Evolutionary conservation across 2,329 filamentous ascomycete species (phyloP).

Genomic region (Fusarium sp.): DNA sequence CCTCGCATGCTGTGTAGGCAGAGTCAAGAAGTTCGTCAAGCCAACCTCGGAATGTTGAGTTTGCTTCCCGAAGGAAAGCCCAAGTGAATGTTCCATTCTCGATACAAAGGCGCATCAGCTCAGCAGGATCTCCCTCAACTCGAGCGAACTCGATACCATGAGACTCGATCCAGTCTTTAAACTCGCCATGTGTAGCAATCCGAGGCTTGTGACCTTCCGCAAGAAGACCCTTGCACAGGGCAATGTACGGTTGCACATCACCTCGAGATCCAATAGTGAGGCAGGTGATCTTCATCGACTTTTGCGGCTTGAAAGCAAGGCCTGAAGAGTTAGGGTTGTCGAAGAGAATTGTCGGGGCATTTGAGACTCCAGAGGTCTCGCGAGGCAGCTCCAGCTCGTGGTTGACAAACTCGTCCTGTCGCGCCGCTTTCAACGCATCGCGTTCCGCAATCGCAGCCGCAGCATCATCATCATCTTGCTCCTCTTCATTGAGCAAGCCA

Average conservation of each 20-base stretch:
- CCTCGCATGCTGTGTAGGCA: conserved; percentile 85
- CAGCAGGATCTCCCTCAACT: conserved; percentile 90
- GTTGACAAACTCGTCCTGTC: conserved; percentile 63
- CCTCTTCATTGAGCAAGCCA: conserved; percentile 72
- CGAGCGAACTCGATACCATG: conserved; percentile 93
- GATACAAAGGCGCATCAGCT: conserved; percentile 95
- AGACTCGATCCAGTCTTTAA: conserved; percentile 87
- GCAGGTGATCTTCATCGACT: conserved; percentile 86
- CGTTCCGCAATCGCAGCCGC: conserved; percentile 85
- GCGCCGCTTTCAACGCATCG: conserved; percentile 80
- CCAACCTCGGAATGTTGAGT: conserved; percentile 91
- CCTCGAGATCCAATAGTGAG: conserved; percentile 95
- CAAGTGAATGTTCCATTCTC: conserved; percentile 98
- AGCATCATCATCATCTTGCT: conserved; percentile 76
- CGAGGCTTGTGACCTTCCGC: conserved; percentile 86
- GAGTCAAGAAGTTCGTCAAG: conserved; percentile 87
- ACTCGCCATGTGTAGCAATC: conserved; percentile 94
- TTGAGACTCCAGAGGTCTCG: conserved; percentile 58
- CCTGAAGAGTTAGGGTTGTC: conserved; percentile 91
- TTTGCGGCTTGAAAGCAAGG: conserved; percentile 87
- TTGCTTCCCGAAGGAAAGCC: conserved; percentile 89
- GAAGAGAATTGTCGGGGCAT: conserved; percentile 82
- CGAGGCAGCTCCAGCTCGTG: conserved; percentile 64
- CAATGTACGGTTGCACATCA: conserved; percentile 98
- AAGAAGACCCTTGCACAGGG: conserved; percentile 88